Percentiles rank a stretch among this genome's conserved stretches.
phyloP scores from a whole-genome alignment of 2,329 filamentous ascomycete species.

The Beauveria rudraprayagi region DNA sequence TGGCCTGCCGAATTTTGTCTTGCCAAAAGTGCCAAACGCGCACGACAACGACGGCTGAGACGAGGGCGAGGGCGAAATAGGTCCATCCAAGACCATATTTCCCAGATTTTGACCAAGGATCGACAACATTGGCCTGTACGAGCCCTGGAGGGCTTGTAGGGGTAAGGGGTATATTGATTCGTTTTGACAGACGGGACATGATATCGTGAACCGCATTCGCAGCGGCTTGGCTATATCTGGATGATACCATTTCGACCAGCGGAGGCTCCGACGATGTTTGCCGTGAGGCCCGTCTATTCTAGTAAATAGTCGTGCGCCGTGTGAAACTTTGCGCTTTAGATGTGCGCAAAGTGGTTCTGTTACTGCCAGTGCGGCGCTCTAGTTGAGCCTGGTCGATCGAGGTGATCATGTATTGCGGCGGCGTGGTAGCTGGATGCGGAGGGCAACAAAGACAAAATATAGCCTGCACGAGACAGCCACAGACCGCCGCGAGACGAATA shows the following conservation, averaged over 20 bases:
- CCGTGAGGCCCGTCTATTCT: background rate
- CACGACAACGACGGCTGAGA: conserved; percentile 58
- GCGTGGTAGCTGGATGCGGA: background rate
- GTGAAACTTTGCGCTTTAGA: background rate
- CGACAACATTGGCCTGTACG: conserved; percentile 54
- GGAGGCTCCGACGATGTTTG: background rate
- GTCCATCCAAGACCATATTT: conserved; percentile 87
- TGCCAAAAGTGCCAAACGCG: conserved; percentile 85
- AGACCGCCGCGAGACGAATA: background rate
- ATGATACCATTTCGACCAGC: conserved; percentile 6
- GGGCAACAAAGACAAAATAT: background rate
- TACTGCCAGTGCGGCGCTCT: background rate
- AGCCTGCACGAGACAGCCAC: background rate
- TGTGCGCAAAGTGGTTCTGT: background rate
- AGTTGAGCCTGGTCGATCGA: background rate
- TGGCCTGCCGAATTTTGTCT: conserved; percentile 83
- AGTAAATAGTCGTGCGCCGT: background rate
- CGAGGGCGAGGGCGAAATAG: conserved; percentile 71
- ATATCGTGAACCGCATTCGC: conserved; percentile 4
- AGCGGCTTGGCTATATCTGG: background rate
- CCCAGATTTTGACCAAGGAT: conserved; percentile 73
- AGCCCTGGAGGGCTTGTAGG: conserved; percentile 53
- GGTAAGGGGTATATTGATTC: conserved; percentile 53
- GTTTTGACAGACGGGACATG: conserved; percentile 37
- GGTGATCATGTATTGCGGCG: background rate